These are phyloP conservation scores for Xylaria scruposa DNA, from an alignment of 495 filamentous ascomycete species.

Conservation along the genomic window DNA sequence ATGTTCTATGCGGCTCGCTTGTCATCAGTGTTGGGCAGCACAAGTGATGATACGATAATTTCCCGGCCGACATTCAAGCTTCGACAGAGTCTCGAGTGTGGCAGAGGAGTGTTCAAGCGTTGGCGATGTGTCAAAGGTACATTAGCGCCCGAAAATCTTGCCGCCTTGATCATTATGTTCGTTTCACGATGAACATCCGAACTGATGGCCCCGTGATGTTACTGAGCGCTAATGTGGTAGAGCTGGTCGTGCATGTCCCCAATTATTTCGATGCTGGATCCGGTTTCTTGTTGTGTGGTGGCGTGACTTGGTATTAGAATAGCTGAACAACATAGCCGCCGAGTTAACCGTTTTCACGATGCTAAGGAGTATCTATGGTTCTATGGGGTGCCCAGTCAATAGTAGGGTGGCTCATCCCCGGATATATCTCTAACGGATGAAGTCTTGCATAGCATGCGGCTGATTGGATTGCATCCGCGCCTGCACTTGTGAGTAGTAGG, in stretches of 20 bases:
- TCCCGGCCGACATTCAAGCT: conserved; percentile 2
- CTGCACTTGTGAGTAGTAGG: background rate
- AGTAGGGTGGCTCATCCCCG: background rate
- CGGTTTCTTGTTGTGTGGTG: background rate
- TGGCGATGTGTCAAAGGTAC: conserved; percentile 10
- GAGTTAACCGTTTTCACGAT: conserved; percentile 7
- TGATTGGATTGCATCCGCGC: conserved; percentile 7
- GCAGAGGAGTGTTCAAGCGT: background rate
- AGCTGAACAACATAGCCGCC: conserved; percentile 14
- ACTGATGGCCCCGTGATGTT: background rate
- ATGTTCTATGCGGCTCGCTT: conserved; percentile 17
- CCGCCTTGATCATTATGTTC: background rate
- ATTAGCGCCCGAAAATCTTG: conserved; percentile 23
- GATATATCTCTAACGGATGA: background rate
- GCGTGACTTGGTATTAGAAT: background rate
- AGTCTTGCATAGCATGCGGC: conserved; percentile 5
- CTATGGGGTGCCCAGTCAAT: conserved; percentile 3
- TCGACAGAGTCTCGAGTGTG: background rate
- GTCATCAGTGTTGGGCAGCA: conserved; percentile 6
- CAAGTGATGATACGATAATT: conserved; percentile 2
- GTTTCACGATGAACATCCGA: conserved; percentile 18
- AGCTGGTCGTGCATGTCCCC: background rate
- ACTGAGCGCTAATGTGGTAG: background rate
- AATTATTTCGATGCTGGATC: conserved; percentile 2
- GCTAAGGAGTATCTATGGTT: background rate